Conservation (phyloP, 306 rosid genomes). For the Geum urbanum region DNA sequence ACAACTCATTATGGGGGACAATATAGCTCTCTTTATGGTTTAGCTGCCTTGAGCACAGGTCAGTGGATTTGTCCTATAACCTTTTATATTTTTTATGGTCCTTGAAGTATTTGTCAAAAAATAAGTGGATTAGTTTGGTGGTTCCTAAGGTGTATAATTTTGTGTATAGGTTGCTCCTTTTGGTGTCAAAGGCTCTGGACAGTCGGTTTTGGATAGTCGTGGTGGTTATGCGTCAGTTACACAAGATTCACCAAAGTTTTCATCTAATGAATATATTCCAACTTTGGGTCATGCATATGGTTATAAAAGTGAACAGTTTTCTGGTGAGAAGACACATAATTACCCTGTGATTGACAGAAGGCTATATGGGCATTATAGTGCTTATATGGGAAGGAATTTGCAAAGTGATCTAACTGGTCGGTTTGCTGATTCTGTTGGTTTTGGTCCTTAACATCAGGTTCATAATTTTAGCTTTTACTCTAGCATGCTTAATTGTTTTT, state of each 20-base stretch:
- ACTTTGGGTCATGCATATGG: constrained; percentile 76
- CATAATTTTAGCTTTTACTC: constrained; percentile 11
- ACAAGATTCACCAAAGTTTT: constrained; percentile 76
- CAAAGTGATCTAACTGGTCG: constrained; percentile 66
- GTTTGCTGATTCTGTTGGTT: constrained; percentile 70
- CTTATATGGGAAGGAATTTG: constrained; percentile 70
- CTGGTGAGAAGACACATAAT: constrained; percentile 70
- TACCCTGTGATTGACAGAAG: constrained; percentile 78
- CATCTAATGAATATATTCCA: constrained; percentile 68
- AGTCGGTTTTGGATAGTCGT: constrained; percentile 74
- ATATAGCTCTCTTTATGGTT: constrained; percentile 81
- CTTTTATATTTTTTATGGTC: background rate
- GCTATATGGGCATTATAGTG: constrained; percentile 74
- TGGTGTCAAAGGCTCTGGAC: constrained; percentile 56
- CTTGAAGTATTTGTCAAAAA: background rate
- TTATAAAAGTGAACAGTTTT: constrained; percentile 69
- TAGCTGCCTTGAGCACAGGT: constrained; percentile 77
- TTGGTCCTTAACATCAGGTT: constrained; percentile 79
- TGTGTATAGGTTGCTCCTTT: constrained; percentile 53
- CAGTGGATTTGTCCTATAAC: constrained; percentile 9
- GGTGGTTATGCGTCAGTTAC: constrained; percentile 63
- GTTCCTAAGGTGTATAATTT: background rate
- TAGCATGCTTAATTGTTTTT: background rate
- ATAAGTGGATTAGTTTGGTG: background rate
- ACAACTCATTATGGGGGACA: constrained; percentile 84